Percentiles rank a stretch among this genome's conserved stretches.
Evolutionary conservation across 805 yeast genomes (phyloP).

Genomic region (Ogataea kodamae): DNA sequence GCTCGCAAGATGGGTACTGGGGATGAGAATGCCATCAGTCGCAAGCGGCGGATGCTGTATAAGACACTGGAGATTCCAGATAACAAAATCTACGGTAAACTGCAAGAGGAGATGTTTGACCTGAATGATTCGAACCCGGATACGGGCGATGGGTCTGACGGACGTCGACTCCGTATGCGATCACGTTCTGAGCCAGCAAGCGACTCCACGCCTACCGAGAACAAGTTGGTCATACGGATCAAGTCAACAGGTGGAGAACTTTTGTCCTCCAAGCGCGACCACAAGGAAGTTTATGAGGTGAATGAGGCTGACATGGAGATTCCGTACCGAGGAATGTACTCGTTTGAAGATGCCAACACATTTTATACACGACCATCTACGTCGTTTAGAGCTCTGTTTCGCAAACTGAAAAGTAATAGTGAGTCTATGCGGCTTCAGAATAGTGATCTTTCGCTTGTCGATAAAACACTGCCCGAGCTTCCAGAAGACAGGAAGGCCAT

Average conservation of each 20-base stretch:
- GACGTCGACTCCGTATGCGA: slow-evolving; percentile 18
- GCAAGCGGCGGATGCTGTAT: slow-evolving; percentile 20
- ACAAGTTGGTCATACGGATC: slow-evolving; percentile 9
- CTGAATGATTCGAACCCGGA: slow-evolving; percentile 15
- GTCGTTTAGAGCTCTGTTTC: slow-evolving; percentile 35
- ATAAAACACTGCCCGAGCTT: slow-evolving; percentile 20
- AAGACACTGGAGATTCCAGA: slow-evolving; percentile 36
- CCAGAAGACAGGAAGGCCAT: slow-evolving; percentile 27
- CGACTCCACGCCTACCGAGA: not conserved
- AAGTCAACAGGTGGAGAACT: slow-evolving; percentile 4
- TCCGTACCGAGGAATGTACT: slow-evolving; percentile 66
- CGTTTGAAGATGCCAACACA: slow-evolving; percentile 57
- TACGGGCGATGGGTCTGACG: slow-evolving; percentile 1
- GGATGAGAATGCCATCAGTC: not conserved
- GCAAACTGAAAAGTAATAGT: slow-evolving; percentile 38
- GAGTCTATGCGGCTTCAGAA: slow-evolving; percentile 36
- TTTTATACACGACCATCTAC: slow-evolving; percentile 56
- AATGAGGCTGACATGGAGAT: slow-evolving; percentile 46
- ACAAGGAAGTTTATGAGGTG: slow-evolving; percentile 20
- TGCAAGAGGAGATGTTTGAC: slow-evolving; percentile 31
- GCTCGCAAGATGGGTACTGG: slow-evolving; percentile 1
- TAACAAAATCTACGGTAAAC: slow-evolving; percentile 35
- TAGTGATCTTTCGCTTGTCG: slow-evolving; percentile 32
- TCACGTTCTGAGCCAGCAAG: slow-evolving; percentile 9
- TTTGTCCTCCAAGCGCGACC: slow-evolving; percentile 6